Percentiles rank a stretch among this genome's conserved stretches.
phyloP scores from a whole-genome alignment of 192 early-diverging fungal genomes.

The Linnemannia exigua region DNA sequence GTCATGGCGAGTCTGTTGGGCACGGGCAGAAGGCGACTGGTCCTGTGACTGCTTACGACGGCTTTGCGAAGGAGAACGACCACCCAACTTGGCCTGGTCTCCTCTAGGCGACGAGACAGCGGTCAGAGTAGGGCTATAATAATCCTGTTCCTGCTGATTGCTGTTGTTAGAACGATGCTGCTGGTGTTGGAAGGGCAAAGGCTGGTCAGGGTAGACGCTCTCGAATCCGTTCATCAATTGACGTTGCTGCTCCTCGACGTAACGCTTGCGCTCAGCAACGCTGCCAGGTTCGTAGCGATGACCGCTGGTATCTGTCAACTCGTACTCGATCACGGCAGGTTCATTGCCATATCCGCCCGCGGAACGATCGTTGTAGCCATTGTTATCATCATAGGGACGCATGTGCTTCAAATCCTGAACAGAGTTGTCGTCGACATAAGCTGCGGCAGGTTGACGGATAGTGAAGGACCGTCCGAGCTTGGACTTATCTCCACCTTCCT shows the following conservation, averaged over 20 bases:
- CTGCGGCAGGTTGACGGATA: constrained; percentile 30
- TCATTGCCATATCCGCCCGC: constrained; percentile 2
- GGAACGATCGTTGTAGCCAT: not conserved
- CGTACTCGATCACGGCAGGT: constrained; percentile 32
- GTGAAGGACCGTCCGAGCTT: constrained; percentile 43
- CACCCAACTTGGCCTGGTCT: not conserved
- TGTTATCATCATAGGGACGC: constrained; percentile 14
- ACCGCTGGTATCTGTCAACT: constrained; percentile 31
- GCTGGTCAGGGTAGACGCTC: constrained; percentile 11
- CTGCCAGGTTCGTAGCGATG: constrained; percentile 16
- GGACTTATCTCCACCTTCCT: not conserved
- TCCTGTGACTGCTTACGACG: constrained; percentile 7
- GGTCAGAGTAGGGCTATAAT: not conserved
- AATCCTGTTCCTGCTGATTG: not conserved
- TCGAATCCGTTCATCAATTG: constrained; percentile 32
- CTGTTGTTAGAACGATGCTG: not conserved
- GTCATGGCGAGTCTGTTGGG: not conserved
- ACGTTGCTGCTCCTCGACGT: constrained; percentile 41
- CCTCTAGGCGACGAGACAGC: not conserved
- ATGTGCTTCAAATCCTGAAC: constrained; percentile 9
- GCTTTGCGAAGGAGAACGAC: not conserved
- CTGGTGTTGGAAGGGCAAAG: constrained; percentile 3
- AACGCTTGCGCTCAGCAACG: constrained; percentile 31
- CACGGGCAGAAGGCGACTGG: not conserved
- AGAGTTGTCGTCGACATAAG: constrained; percentile 24